Base-by-base conservation (phyloP, 2,329 filamentous ascomycete genomes). In the Sclerotinia glacialis region DNA sequence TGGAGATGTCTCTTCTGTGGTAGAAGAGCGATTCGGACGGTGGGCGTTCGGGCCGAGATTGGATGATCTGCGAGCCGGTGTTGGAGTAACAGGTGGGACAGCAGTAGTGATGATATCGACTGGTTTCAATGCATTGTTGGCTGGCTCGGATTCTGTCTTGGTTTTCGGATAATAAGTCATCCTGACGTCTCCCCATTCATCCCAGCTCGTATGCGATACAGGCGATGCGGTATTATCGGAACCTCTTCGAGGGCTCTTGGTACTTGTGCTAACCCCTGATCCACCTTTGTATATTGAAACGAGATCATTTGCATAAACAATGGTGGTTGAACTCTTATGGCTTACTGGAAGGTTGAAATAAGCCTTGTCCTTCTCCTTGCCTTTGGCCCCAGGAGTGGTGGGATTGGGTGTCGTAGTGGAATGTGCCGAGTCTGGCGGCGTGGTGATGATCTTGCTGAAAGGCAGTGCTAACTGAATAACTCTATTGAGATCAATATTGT, bases 381-480 rank as follows among this genome's bases (percentile, higher is more conserved):
- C 87, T 78, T 96, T 96, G 64, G 79, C 79, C 28, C 80, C 77
- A n/a, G 86, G 85, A 16, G 81, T 82, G 46, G 78, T 81, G 18
- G 86, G 83, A 5, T 84, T 81, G 11, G 82, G 66, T 11, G 83
- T 80, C 11, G 81, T 75, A 14, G 14, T 40, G n/a, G 85, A 78
- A 6, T 84, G 78, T 6, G 79, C 74, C 21, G 84, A 76, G 68
- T 81, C 85, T 49, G 81, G 75, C 31, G 77, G 67, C 34, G 76
- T 71, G 11, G 86, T 81, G 1, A 84, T 82, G 1, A 87, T 90
- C 78, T 92, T 96, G 55, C 88, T 82, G 75, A 98, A 96, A 8
- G 94, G 92, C 67, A 88, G 81, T 7, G 94, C 89, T 64, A 99
- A 82, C 78, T 92, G 91, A 71, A 93, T 90, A 63, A 99, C 86